Percentiles rank a stretch among this genome's conserved stretches.
phyloP scores from a whole-genome alignment of 345 rosid species.

The Moricandia arvensis region DNA sequence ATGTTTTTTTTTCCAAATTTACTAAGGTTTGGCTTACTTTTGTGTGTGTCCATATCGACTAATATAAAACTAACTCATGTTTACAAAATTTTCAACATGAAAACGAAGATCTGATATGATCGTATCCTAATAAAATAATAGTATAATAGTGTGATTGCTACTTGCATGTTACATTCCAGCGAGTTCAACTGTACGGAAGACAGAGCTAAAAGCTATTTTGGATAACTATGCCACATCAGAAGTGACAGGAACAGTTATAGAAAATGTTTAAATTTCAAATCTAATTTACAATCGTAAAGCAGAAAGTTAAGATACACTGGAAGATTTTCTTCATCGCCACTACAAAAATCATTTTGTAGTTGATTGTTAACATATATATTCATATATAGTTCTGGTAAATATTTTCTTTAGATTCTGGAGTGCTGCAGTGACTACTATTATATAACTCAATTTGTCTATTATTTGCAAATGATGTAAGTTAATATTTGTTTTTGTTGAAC shows the following conservation, averaged over 20 bases:
- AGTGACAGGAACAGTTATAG: slow-evolving; percentile 13
- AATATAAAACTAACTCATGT: not conserved
- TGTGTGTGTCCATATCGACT: not conserved
- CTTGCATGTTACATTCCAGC: slow-evolving; percentile 32
- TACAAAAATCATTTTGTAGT: not conserved
- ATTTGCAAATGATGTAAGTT: not conserved
- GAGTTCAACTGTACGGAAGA: slow-evolving; percentile 28
- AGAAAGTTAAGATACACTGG: slow-evolving; percentile 23
- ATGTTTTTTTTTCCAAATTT: not conserved
- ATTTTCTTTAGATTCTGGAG: not conserved
- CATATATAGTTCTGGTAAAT: not conserved
- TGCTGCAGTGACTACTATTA: slow-evolving; percentile 1
- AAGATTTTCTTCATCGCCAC: slow-evolving; percentile 20
- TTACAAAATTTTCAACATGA: not conserved
- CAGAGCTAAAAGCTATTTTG: slow-evolving; percentile 16
- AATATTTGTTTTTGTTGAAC: not conserved
- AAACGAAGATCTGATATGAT: not conserved
- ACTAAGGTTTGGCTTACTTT: not conserved
- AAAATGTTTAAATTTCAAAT: not conserved
- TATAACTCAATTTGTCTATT: not conserved
- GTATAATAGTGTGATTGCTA: not conserved
- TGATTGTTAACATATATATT: not conserved
- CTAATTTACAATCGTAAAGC: slow-evolving; percentile 8
- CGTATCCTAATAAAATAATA: not conserved
- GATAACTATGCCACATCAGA: slow-evolving; percentile 34